Conservation (phyloP, 495 filamentous ascomycete genomes). For the Chaetomium tenue region DNA sequence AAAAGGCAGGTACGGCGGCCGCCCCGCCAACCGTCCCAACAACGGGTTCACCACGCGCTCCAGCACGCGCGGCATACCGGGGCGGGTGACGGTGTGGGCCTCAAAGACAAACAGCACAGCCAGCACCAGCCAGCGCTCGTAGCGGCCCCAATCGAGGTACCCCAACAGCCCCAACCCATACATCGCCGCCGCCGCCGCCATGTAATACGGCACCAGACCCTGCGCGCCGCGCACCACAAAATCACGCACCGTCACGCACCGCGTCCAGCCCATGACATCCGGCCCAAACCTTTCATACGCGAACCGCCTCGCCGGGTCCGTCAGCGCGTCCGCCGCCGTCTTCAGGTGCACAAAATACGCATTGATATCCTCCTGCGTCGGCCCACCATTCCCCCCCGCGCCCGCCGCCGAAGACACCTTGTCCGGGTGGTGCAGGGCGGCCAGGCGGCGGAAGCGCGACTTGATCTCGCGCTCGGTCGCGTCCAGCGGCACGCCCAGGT, state of each 20-base stretch:
- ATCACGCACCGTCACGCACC: constrained; percentile 69
- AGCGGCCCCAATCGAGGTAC: constrained; percentile 80
- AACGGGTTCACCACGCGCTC: constrained; percentile 63
- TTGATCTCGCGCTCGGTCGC: constrained; percentile 75
- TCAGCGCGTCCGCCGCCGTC: constrained; percentile 77
- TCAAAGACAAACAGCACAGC: constrained; percentile 69
- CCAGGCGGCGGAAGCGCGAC: constrained; percentile 80
- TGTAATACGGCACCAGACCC: constrained; percentile 63
- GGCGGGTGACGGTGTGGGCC: constrained; percentile 67
- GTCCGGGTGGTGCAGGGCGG: constrained; percentile 85
- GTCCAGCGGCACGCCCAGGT: constrained; percentile 63
- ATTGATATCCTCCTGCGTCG: constrained; percentile 32
- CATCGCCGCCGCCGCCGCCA: constrained; percentile 58
- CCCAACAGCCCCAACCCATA: constrained; percentile 69
- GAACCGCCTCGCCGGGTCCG: constrained; percentile 75
- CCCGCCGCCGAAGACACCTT: constrained; percentile 45
- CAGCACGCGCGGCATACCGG: constrained; percentile 55
- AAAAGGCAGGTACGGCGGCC: constrained; percentile 75
- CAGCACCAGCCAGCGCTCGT: constrained; percentile 85
- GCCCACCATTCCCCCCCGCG: constrained; percentile 13
- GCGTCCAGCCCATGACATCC: constrained; percentile 57
- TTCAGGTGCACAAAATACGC: constrained; percentile 78
- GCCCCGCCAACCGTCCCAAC: constrained; percentile 43
- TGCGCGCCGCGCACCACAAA: constrained; percentile 64
- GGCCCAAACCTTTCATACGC: constrained; percentile 93